Base-by-base conservation (phyloP, 2,329 filamentous ascomycete genomes). In the Phaeosphaeriaceae sp. region DNA sequence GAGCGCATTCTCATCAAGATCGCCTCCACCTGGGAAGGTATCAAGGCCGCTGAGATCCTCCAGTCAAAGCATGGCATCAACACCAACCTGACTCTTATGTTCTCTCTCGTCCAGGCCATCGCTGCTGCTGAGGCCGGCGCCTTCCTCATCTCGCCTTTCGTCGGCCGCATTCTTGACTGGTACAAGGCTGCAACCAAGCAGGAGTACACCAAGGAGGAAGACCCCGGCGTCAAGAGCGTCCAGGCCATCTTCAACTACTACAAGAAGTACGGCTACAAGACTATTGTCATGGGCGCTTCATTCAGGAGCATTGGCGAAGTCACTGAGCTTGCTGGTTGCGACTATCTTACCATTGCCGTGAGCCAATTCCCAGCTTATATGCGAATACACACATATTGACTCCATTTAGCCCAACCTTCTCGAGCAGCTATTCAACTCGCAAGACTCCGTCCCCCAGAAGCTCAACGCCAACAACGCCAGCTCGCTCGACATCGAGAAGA, bases 241-340 rank as follows among this genome's bases (percentile, higher is more conserved):
- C 84, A 93, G 84, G 74, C 71, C 77, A 99, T 99, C 82, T 99
- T 88, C 87, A 94, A 99, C 86, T 99, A 99, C 90, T 99, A 99
- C 89, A 99, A 99, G 90, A 97, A 97, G 85, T 90, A 82, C 77
- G 91, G 89, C 77, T 97, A 99, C 88, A 96, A 96, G 71, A 99
- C 94, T 77, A 97, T 97, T 69, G 94, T 99, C 79, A 99, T 99
- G 94, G 94, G 94, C 73, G 94, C 94, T 66, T 97, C 92, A 33
- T 99, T 99, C 91, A 87, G 94, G 76, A 97, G 89, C 83, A 81
- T 81, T 58, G 94, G 94, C 72, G 94, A 99, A 83, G 96, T 99
- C 79, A 97, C 91, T 39, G 94, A 99, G 84, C 86, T 99, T 56
- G 93, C 93, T 74, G 94, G 94, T 74, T 97, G 92, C 76, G 94